Percentiles rank a stretch among this genome's conserved stretches.
These are phyloP conservation scores for Coleophoma cylindrospora DNA, from an alignment of 2,329 filamentous ascomycete genomes.

Conservation along the genomic window DNA sequence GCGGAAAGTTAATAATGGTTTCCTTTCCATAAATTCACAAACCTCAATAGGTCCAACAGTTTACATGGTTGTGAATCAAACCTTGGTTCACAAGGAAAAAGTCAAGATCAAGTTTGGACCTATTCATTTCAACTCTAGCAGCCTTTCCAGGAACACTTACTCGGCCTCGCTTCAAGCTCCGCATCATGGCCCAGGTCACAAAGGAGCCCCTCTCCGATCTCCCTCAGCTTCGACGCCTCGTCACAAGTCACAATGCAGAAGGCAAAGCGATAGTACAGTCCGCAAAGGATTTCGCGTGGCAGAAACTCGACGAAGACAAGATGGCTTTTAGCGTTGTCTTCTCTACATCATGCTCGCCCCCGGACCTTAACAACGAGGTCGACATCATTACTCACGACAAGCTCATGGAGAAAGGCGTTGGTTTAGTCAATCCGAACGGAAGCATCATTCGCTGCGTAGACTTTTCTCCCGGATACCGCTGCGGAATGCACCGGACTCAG, in stretches of 20 bases:
- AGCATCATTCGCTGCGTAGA: slow-evolving; percentile 6
- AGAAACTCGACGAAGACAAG: slow-evolving; percentile 5
- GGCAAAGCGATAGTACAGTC: slow-evolving; percentile 33
- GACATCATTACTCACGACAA: slow-evolving; percentile 34
- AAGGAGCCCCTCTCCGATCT: no score
- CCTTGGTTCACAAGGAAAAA: no score
- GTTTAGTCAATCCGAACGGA: slow-evolving; percentile 3
- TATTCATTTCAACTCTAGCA: no score
- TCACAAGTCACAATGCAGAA: slow-evolving; percentile 6
- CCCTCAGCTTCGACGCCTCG: no score
- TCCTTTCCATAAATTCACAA: no score
- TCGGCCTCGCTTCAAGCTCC: no score
- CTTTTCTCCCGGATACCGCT: slow-evolving; percentile 3
- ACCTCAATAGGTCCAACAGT: no score
- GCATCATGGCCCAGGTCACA: no score
- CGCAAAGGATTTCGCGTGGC: slow-evolving; percentile 20
- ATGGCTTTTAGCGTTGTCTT: slow-evolving; percentile 28
- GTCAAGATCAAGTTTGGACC: no score
- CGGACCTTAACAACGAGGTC: slow-evolving; percentile 32
- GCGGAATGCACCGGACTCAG: slow-evolving; percentile 6
- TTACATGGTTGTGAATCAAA: no score
- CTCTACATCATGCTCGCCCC: slow-evolving; percentile 34
- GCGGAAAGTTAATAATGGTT: no score
- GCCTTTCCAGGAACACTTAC: no score
- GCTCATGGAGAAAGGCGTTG: slow-evolving; percentile 12